phyloP scores from a whole-genome alignment of 352 stramenopile genomes.

The Nothophytophthora sp. region DNA sequence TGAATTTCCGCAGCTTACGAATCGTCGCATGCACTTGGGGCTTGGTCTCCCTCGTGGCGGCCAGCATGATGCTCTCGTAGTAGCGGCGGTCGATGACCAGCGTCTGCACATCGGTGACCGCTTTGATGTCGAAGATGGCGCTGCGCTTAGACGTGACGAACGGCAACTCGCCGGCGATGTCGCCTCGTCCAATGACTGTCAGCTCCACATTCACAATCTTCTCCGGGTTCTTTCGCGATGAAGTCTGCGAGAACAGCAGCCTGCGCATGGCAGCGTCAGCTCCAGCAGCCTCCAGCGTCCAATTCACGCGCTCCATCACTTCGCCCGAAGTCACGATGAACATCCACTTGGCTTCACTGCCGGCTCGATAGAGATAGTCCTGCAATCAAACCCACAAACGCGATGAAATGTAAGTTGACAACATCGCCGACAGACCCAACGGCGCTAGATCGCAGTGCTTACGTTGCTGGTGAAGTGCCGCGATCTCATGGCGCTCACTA shows the following conservation, averaged over 20 bases:
- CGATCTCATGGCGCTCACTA: constrained; percentile 68
- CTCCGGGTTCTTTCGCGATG: constrained; percentile 44
- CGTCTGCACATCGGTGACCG: constrained; percentile 61
- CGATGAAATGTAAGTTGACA: background rate
- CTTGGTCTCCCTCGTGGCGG: constrained; percentile 44
- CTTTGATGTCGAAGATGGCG: constrained; percentile 67
- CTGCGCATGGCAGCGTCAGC: constrained; percentile 20
- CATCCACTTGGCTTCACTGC: constrained; percentile 70
- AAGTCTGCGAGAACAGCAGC: constrained; percentile 23
- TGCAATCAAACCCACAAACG: constrained; percentile 9
- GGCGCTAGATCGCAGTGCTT: background rate
- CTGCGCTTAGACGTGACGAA: constrained; percentile 55
- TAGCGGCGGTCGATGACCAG: constrained; percentile 62
- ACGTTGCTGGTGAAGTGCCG: constrained; percentile 69
- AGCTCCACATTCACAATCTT: constrained; percentile 78
- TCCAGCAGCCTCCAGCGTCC: constrained; percentile 32
- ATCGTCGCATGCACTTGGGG: constrained; percentile 38
- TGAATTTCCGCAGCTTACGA: constrained; percentile 48
- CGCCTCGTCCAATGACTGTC: constrained; percentile 51
- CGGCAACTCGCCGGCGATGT: constrained; percentile 62
- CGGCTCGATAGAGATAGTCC: constrained; percentile 73
- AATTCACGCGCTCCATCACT: constrained; percentile 70
- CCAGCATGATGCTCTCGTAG: constrained; percentile 60
- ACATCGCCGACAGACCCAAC: no score
- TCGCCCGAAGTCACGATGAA: constrained; percentile 72